Evolutionary conservation across 345 rosid species (phyloP).

Genomic region (Jatropha curcas): DNA sequence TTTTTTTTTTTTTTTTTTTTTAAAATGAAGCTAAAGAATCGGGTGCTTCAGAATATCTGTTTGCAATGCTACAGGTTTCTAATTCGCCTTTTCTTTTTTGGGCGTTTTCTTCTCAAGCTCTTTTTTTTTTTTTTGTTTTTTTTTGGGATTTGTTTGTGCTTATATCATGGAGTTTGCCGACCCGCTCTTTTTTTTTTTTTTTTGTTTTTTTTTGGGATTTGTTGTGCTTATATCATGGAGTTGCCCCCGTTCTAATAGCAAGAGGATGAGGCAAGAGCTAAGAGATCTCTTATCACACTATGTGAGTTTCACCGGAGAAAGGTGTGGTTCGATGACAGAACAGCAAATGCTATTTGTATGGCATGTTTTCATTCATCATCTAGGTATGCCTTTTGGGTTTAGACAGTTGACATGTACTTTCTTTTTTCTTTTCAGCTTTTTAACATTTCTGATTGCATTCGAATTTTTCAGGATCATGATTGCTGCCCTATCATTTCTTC

Average conservation of each 20-base stretch:
- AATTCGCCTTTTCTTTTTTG: too few species aligned
- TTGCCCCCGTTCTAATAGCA: conserved; percentile 41
- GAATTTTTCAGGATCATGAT: conserved; percentile 69
- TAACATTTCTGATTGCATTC: conserved; percentile 10
- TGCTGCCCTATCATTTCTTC: conserved; percentile 74
- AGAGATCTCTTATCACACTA: conserved; percentile 66
- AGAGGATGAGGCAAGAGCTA: conserved; percentile 80
- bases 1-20: background rate
- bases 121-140: too few species aligned
- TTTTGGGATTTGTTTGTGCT: too few species aligned
- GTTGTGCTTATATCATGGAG: conserved; percentile 1
- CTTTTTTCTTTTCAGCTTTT: background rate
- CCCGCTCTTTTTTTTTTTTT: background rate
- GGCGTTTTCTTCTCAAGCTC: too few species aligned
- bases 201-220: background rate
- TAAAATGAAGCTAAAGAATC: too few species aligned
- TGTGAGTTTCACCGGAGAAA: conserved; percentile 79
- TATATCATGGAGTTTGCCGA: too few species aligned
- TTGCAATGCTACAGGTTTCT: too few species aligned
- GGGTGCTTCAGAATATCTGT: too few species aligned
- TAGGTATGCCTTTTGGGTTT: conserved; percentile 43
- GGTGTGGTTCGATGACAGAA: conserved; percentile 89
- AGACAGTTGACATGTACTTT: background rate
- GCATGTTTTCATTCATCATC: conserved; percentile 88
- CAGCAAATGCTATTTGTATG: conserved; percentile 85